Conservation (phyloP, 352 stramenopile genomes). For the Pelagophyceae sp. region DNA sequence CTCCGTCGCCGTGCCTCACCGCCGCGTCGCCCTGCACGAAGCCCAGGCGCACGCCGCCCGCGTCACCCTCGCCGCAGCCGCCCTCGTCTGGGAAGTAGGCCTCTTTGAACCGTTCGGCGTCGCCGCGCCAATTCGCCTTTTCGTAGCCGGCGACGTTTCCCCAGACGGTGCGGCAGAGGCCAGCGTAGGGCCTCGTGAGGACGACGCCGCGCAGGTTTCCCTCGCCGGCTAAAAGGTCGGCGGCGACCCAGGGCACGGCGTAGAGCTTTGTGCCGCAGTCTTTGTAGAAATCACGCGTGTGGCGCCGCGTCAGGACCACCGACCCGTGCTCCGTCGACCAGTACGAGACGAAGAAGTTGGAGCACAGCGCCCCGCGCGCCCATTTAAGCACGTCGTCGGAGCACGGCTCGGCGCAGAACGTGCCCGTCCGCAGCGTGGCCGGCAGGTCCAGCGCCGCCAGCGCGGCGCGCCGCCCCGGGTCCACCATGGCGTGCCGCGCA, state of each 20-base stretch:
- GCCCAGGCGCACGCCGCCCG: background rate
- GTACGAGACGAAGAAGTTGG: slow-evolving; percentile 10
- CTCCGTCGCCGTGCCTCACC: background rate
- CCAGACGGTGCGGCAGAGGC: background rate
- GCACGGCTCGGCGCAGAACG: slow-evolving; percentile 7
- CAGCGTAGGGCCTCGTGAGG: background rate
- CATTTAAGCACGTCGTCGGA: background rate
- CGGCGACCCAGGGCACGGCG: background rate
- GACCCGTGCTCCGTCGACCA: slow-evolving; percentile 16
- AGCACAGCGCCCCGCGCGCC: background rate
- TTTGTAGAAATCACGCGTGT: background rate
- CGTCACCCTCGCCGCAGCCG: background rate
- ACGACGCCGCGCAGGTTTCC: background rate
- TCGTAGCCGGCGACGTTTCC: background rate
- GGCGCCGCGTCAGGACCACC: background rate
- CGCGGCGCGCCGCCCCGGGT: background rate
- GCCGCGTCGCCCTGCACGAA: slow-evolving; percentile 12
- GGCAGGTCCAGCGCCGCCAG: background rate
- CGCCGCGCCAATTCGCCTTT: background rate
- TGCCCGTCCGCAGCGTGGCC: background rate
- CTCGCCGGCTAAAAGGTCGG: background rate
- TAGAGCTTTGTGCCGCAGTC: background rate
- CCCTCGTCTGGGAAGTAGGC: background rate
- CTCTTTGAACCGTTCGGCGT: background rate
- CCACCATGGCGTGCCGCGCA: slow-evolving; percentile 11